Conservation (phyloP, 352 stramenopile genomes). For the Pythium graminicola region DNA sequence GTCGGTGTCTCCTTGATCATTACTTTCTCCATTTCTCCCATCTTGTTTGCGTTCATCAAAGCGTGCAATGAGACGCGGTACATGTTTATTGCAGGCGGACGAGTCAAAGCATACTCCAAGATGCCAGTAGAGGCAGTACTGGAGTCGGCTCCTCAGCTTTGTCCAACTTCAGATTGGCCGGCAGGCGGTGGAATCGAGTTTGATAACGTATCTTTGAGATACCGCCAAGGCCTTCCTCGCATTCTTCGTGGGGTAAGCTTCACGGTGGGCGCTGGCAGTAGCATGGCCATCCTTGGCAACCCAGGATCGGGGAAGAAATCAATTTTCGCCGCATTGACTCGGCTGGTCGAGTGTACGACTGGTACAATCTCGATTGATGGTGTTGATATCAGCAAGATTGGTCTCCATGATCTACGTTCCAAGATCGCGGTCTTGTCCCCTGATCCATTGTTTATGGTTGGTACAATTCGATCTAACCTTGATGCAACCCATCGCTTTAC, state of each 20-base stretch:
- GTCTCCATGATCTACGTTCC: slow-evolving; percentile 25
- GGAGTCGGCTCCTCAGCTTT: slow-evolving; percentile 17
- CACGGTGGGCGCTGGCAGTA: slow-evolving; percentile 18
- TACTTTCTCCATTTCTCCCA: slow-evolving; percentile 59
- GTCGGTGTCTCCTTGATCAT: slow-evolving; percentile 44
- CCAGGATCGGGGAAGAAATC: slow-evolving; percentile 29
- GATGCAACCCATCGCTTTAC: slow-evolving; percentile 68
- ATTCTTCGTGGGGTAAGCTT: slow-evolving; percentile 28
- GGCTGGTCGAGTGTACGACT: slow-evolving; percentile 20
- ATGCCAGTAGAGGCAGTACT: slow-evolving; percentile 49
- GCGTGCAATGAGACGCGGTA: slow-evolving; percentile 57
- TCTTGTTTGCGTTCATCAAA: slow-evolving; percentile 50
- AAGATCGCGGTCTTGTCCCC: slow-evolving; percentile 45
- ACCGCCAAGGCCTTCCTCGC: slow-evolving; percentile 28
- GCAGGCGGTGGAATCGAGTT: slow-evolving; percentile 21
- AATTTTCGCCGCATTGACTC: slow-evolving; percentile 27
- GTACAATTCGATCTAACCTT: slow-evolving; percentile 82
- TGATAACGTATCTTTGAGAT: slow-evolving; percentile 29
- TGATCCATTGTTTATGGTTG: slow-evolving; percentile 87
- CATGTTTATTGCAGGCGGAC: slow-evolving; percentile 67
- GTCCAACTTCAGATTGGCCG: slow-evolving; percentile 22
- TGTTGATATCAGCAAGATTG: slow-evolving; percentile 49
- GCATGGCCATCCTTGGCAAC: slow-evolving; percentile 18
- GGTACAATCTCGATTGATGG: slow-evolving; percentile 82
- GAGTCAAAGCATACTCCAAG: slow-evolving; percentile 54